These are phyloP conservation scores for Datura wrightii DNA, from an alignment of 257 asterid species.

Conservation along the genomic window DNA sequence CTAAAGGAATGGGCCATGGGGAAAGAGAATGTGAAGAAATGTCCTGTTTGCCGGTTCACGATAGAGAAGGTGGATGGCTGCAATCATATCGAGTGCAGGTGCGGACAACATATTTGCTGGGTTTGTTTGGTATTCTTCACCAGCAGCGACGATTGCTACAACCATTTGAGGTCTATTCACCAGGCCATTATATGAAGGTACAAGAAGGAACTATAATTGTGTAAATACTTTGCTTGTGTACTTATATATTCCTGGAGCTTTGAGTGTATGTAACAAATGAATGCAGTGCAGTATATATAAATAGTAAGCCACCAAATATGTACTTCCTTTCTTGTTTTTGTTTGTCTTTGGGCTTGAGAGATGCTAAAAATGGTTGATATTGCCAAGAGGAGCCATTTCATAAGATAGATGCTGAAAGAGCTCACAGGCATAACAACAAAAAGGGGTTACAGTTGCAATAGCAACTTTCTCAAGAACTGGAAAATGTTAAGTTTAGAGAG, in stretches of 20 bases:
- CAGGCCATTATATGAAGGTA: conserved; percentile 42
- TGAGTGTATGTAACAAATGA: neutral
- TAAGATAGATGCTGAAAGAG: too few species aligned
- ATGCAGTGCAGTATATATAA: neutral
- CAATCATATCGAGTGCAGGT: conserved; percentile 78
- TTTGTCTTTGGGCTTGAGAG: too few species aligned
- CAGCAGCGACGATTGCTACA: conserved; percentile 67
- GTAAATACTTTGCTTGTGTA: neutral
- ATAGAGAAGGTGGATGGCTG: conserved; percentile 95
- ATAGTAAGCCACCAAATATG: neutral
- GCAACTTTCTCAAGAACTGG: too few species aligned
- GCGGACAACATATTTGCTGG: conserved; percentile 93
- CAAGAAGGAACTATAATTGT: neutral
- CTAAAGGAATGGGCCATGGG: conserved; percentile 77
- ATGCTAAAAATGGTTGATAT: too few species aligned
- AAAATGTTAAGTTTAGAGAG: too few species aligned
- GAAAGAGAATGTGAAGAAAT: conserved; percentile 71
- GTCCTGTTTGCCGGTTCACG: conserved; percentile 75
- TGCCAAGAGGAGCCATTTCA: too few species aligned
- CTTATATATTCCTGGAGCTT: neutral
- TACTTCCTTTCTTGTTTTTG: too few species aligned
- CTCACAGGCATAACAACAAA: too few species aligned
- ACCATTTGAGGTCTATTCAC: conserved; percentile 74
- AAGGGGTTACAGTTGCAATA: too few species aligned
- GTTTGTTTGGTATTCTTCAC: conserved; percentile 62